phyloP scores from a whole-genome alignment of 129 eudicot genomes.

The Flaveria sonorensis region DNA sequence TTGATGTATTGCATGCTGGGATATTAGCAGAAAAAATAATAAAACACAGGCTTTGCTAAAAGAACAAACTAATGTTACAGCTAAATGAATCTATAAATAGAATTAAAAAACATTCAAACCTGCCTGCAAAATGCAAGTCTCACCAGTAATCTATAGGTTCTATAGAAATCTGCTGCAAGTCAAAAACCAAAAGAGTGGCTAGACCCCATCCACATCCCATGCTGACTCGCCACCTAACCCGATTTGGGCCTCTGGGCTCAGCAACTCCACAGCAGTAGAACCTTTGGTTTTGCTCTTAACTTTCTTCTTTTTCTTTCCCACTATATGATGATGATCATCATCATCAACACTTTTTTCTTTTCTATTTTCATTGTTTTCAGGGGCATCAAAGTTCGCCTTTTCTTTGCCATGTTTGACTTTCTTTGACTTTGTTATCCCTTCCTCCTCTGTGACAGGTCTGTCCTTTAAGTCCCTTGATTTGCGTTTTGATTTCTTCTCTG shows the following conservation, averaged over 20 bases:
- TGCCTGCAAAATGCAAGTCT: slow-evolving; percentile 12
- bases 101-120: slow-evolving; percentile 12
- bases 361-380: slow-evolving; percentile 26
- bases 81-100: neutral
- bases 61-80: slow-evolving; percentile 17
- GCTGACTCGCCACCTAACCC: slow-evolving; percentile 86
- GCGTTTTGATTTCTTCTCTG: slow-evolving; percentile 35
- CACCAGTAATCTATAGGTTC: slow-evolving; percentile 6
- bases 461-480: slow-evolving; percentile 32
- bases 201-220: slow-evolving; percentile 48
- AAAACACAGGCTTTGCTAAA: neutral
- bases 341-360: slow-evolving; percentile 18
- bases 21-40: neutral
- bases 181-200: neutral
- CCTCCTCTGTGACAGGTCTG: slow-evolving; percentile 10
- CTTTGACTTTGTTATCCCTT: slow-evolving; percentile 35
- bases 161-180: neutral
- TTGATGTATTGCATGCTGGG: neutral
- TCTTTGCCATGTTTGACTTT: slow-evolving; percentile 49
- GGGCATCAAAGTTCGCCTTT: slow-evolving; percentile 32
- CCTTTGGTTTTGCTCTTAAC: slow-evolving; percentile 35
- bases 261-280: slow-evolving; percentile 48
- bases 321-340: slow-evolving; percentile 13
- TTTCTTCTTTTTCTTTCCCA: slow-evolving; percentile 48
- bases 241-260: slow-evolving; percentile 50